These are phyloP conservation scores for Basidiobolus heterosporus DNA, from an alignment of 371 early-diverging fungal genomes.

Conservation along the genomic window DNA sequence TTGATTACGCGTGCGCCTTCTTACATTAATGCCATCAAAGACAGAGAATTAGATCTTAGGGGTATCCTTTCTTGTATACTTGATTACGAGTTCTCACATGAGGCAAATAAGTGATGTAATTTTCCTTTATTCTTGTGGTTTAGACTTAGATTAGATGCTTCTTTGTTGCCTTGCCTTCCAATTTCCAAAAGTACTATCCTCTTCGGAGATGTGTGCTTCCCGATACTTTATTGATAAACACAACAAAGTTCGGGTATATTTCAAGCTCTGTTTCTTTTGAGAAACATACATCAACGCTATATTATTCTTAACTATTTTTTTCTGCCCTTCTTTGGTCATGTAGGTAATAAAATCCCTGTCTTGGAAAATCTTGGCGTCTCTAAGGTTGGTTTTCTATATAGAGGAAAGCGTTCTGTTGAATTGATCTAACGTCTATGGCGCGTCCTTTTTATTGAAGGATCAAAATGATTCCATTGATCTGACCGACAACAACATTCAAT, in stretches of 20 bases:
- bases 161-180: background rate
- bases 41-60: slow-evolving; percentile 77
- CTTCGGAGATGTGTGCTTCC: background rate
- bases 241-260: background rate
- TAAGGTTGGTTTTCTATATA: slow-evolving; percentile 30
- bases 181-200: background rate
- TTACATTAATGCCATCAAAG: slow-evolving; percentile 69
- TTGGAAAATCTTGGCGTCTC: slow-evolving; percentile 90
- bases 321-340: background rate
- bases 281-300: too few species aligned
- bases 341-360: slow-evolving; percentile 69
- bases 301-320: background rate
- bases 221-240: background rate
- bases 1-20: slow-evolving; percentile 49
- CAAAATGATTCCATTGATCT: slow-evolving; percentile 83
- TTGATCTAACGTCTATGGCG: background rate
- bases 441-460: slow-evolving; percentile 31
- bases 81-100: background rate
- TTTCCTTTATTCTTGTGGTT: background rate
- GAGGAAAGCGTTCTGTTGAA: too few species aligned
- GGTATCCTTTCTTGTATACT: slow-evolving; percentile 26
- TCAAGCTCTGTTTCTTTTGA: too few species aligned
- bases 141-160: background rate
- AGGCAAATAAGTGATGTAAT: background rate
- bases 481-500: slow-evolving; percentile 75